A percentile compares a stretch with the other conserved stretches of the same genome.
phyloP scores from a whole-genome alignment of 805 yeast genomes.

The Sugiyamaella qingdaonensis region DNA sequence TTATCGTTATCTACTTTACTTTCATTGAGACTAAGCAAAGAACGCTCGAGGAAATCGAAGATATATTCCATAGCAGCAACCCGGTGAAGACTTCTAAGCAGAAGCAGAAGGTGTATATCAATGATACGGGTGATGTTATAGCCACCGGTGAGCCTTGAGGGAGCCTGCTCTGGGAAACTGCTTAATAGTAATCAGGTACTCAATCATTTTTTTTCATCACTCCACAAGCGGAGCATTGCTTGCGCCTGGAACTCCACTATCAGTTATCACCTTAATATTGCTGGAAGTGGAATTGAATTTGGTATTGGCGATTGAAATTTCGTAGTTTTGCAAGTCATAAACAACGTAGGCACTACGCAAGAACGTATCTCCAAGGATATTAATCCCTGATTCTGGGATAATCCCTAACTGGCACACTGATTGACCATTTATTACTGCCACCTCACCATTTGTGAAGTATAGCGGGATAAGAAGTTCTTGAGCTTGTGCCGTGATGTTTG shows the following conservation, averaged over 20 bases:
- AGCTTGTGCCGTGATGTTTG: constrained; percentile 25
- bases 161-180: background rate
- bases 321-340: constrained; percentile 56
- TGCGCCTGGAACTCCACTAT: constrained; percentile 26
- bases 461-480: constrained; percentile 20
- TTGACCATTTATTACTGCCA: constrained; percentile 6
- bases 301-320: constrained; percentile 54
- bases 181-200: too few species aligned
- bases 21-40: constrained; percentile 74
- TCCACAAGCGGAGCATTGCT: constrained; percentile 13
- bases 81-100: constrained; percentile 10
- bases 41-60: constrained; percentile 74
- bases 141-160: background rate
- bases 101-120: constrained; percentile 12
- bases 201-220: background rate
- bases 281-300: constrained; percentile 23
- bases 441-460: constrained; percentile 6
- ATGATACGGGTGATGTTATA: constrained; percentile 5
- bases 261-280: constrained; percentile 25
- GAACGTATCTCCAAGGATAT: constrained; percentile 60
- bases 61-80: constrained; percentile 38
- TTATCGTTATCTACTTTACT: constrained; percentile 52
- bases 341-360: constrained; percentile 62
- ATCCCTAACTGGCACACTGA: constrained; percentile 11
- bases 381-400: constrained; percentile 1